Evolutionary conservation across 495 filamentous ascomycete species (phyloP).

Genomic region (Durotheca rogersii): DNA sequence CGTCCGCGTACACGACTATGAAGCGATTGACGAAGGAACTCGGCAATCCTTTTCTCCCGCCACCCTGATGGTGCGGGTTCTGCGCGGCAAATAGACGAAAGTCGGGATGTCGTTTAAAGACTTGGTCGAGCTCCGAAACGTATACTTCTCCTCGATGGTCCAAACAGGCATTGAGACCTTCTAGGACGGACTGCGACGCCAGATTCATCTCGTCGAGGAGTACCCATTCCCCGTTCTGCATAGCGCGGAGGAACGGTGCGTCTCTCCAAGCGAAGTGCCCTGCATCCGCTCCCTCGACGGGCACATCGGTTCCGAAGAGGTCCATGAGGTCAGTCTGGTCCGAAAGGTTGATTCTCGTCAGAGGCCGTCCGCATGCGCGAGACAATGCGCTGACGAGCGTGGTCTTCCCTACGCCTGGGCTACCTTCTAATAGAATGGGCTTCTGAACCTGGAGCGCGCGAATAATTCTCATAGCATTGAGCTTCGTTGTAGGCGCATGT

Average conservation of each 20-base stretch:
- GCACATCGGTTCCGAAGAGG: conserved; percentile 95
- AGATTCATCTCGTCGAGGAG: conserved; percentile 98
- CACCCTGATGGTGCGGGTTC: conserved; percentile 96
- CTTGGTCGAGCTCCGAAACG: conserved; percentile 89
- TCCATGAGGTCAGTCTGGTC: conserved; percentile 98
- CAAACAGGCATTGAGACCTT: conserved; percentile 94
- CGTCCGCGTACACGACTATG: conserved; percentile 93
- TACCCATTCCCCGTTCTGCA: conserved; percentile 96
- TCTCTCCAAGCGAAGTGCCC: conserved; percentile 94
- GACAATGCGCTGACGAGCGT: conserved; percentile 85
- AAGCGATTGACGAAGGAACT: conserved; percentile 97
- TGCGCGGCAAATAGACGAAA: conserved; percentile 95
- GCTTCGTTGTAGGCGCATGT: conserved; percentile 81
- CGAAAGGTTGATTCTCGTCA: conserved; percentile 93
- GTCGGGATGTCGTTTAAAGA: conserved; percentile 82
- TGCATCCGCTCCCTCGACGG: conserved; percentile 81
- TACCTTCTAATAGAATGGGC: conserved; percentile 91
- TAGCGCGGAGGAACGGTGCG: conserved; percentile 90
- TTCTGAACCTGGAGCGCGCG: conserved; percentile 87
- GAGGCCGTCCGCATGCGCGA: conserved; percentile 68
- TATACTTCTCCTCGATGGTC: conserved; percentile 97
- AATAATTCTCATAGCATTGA: conserved; percentile 86
- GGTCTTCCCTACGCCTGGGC: conserved; percentile 96
- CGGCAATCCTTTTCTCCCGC: conserved; percentile 91
- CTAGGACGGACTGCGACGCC: conserved; percentile 93